Base-by-base conservation (phyloP, 257 asterid genomes). In the Solanum pennellii region DNA sequence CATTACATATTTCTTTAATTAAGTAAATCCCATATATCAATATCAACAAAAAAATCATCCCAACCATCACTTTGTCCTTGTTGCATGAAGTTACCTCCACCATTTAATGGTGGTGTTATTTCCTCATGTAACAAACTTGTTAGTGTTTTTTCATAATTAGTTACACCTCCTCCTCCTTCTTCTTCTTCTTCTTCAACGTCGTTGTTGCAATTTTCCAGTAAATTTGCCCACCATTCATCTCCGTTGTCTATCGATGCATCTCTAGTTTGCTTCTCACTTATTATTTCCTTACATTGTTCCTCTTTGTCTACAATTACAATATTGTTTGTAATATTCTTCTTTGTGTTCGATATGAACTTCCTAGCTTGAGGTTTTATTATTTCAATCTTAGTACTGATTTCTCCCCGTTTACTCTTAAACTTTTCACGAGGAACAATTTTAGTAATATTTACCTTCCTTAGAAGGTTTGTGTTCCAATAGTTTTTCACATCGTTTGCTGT, bases 401-500 rank as follows among this genome's bases (percentile, higher is more conserved):
- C 16, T 16, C 21, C 79, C 31, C 60, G 88, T 62, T 83, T 89
- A 92, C 3, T 68, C 3, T 89, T 89, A 92, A 88, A 86, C 91
- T 79, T 56, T 25, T 31, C 60, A 49, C 60, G 86, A 35, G 12
- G 27, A 35, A 0, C 72, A 82, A 49, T 1, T 23, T 12, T 56
- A 56, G 12, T 56, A 56, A 12, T 56, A 56, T 20, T 56, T 56
- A 25, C 25, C 75, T 83, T 89, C 47, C 47, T 87, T 76, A 47
- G 68, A 6, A 82, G 73, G 35, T 77, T 87, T 0, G 85, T 87
- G 86, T 90, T 88, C 90, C 92, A 90, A 27, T 88, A 89, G 73
- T 89, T 90, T 31, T 87, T 90, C 23, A 90, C 90, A 35, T 90
- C 89, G 74, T 90, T 90, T 1, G 90, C 88, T 0, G 89, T 90